These are phyloP conservation scores for Parachlorella kessleri DNA, from an alignment of 139 green algal genomes.

Conservation along the genomic window DNA sequence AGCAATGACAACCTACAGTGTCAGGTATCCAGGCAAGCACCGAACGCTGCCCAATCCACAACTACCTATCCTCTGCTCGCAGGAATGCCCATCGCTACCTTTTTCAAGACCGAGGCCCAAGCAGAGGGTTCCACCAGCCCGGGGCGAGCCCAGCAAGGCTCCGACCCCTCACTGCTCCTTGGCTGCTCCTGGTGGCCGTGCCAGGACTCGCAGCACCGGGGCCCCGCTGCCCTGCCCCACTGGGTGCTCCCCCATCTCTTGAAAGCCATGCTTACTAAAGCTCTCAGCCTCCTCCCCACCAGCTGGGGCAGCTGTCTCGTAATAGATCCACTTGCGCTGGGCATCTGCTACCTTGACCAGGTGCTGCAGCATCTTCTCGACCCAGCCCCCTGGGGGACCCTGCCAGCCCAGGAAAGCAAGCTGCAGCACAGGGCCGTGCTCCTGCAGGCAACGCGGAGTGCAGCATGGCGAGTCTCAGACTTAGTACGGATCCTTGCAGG, in stretches of 20 bases:
- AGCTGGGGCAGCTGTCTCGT: background rate
- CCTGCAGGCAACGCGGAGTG: no score
- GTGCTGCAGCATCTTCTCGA: background rate
- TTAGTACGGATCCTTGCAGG: no score
- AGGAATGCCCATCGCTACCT: no score
- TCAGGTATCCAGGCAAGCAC: no score
- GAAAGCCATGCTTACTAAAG: background rate
- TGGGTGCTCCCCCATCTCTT: background rate
- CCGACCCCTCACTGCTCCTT: no score
- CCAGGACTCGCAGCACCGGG: background rate
- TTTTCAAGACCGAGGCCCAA: no score
- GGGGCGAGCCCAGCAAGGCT: no score
- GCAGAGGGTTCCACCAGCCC: no score
- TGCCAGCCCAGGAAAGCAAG: constrained; percentile 6
- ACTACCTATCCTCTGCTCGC: no score
- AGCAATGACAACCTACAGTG: no score
- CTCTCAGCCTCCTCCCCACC: background rate
- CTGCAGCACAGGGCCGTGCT: constrained; percentile 12
- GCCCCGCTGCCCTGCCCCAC: background rate
- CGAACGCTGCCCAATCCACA: no score
- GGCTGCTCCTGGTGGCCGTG: background rate
- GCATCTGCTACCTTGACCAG: constrained; percentile 15
- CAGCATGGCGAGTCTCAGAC: no score
- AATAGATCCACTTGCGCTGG: background rate
- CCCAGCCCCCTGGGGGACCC: background rate